Evolutionary conservation across 2,329 filamentous ascomycete genomes (phyloP).

Genomic region (Neopestalotiopsis sp.): DNA sequence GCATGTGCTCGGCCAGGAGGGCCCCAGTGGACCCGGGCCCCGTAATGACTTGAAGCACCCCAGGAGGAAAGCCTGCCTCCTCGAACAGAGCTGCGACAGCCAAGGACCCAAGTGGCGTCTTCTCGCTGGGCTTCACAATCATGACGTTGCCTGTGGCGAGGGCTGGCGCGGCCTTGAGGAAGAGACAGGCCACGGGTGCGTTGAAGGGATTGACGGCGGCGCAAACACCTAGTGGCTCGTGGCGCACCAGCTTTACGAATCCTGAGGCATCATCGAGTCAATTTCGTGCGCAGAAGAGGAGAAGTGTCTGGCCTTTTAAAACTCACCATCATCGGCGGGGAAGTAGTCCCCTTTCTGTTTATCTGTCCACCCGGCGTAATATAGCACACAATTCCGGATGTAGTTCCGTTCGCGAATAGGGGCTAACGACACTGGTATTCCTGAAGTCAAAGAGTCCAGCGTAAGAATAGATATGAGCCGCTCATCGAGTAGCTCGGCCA

Average conservation of each 20-base stretch:
- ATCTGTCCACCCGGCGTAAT: conserved; percentile 35
- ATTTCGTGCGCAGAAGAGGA: not conserved
- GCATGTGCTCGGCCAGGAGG: conserved; percentile 31
- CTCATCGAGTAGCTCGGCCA: not conserved
- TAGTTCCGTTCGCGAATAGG: conserved; percentile 1
- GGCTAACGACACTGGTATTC: not conserved
- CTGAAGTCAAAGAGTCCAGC: conserved; percentile 6
- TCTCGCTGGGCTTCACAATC: conserved; percentile 45
- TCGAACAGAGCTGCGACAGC: conserved; percentile 36
- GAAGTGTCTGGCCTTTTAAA: not conserved
- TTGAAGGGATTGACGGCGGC: conserved; percentile 45
- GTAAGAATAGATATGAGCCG: not conserved
- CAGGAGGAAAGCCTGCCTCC: conserved; percentile 44
- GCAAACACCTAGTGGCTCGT: conserved; percentile 4
- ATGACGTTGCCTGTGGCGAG: conserved; percentile 44
- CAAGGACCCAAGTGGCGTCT: conserved; percentile 39
- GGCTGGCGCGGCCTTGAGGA: conserved; percentile 43
- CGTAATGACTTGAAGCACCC: conserved; percentile 44
- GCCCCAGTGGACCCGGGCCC: conserved; percentile 42
- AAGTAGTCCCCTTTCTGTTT: conserved; percentile 38
- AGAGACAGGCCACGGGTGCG: conserved; percentile 40
- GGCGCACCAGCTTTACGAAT: not conserved
- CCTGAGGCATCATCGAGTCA: not conserved
- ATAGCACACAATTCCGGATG: not conserved
- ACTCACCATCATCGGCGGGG: conserved; percentile 45